Percentiles rank a stretch among this genome's conserved stretches.
Evolutionary conservation across 2,329 filamentous ascomycete species (phyloP).

Genomic region (Xenosphaeropsis pyriputrescens): DNA sequence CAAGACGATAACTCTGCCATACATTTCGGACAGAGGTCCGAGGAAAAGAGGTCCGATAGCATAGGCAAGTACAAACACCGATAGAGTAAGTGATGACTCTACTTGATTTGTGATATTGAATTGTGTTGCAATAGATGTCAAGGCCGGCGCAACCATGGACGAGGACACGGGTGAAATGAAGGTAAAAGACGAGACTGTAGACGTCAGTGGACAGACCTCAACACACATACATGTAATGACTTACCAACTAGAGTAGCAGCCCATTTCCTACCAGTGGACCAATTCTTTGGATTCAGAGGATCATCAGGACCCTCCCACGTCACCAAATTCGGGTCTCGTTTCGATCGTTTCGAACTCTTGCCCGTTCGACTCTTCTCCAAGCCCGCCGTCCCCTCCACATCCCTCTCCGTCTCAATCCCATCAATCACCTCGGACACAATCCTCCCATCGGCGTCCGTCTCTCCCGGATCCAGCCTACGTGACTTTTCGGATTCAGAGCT

Average conservation of each 20-base stretch:
- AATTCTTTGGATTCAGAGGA: slow-evolving; percentile 14
- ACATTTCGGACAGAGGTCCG: slow-evolving; percentile 42
- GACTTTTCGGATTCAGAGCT: slow-evolving; percentile 3
- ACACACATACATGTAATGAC: background rate
- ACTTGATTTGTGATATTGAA: slow-evolving; percentile 30
- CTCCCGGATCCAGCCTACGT: slow-evolving; percentile 1
- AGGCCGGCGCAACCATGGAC: slow-evolving; percentile 35
- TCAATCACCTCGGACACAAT: slow-evolving; percentile 11
- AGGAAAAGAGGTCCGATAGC: slow-evolving; percentile 35
- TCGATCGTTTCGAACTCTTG: slow-evolving; percentile 4
- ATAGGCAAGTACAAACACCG: slow-evolving; percentile 28
- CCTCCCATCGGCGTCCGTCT: background rate
- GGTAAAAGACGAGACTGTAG: slow-evolving; percentile 27
- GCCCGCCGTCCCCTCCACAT: slow-evolving; percentile 9
- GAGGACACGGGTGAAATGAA: slow-evolving; percentile 36
- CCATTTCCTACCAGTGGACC: slow-evolving; percentile 24
- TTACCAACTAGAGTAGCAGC: slow-evolving; percentile 26
- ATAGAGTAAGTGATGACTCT: slow-evolving; percentile 31
- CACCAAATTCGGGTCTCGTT: slow-evolving; percentile 13
- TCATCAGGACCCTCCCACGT: slow-evolving; percentile 12
- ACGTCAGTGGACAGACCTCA: background rate
- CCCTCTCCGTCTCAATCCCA: slow-evolving; percentile 11
- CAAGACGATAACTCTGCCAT: slow-evolving; percentile 26
- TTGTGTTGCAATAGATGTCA: slow-evolving; percentile 35
- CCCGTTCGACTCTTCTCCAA: slow-evolving; percentile 9